These are phyloP conservation scores for Smithsoniella earleae DNA, from an alignment of 163 green algal genomes.

Conservation along the genomic window DNA sequence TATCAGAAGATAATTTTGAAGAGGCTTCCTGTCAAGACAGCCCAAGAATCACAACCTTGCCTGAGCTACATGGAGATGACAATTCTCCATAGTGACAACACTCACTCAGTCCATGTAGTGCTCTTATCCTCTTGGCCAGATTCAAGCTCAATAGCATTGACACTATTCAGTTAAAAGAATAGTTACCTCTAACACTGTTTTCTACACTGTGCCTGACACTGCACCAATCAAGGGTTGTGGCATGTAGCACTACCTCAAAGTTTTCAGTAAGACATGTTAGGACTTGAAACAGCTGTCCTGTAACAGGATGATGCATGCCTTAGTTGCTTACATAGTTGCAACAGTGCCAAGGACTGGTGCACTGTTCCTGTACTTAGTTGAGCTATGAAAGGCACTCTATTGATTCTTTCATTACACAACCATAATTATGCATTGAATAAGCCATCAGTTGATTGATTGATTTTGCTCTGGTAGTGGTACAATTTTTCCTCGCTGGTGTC, in stretches of 20 bases:
- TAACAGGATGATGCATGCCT: no score
- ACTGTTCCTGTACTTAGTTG: no score
- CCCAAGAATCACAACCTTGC: slow-evolving; percentile 5
- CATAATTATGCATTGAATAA: neutral
- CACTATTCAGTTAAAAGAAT: neutral
- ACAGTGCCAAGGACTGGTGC: no score
- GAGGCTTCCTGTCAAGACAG: neutral
- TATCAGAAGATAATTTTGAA: neutral
- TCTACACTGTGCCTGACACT: neutral
- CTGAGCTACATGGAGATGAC: neutral
- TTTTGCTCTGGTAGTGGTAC: no score
- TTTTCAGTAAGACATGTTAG: no score
- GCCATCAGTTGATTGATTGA: neutral
- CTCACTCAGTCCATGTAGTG: neutral
- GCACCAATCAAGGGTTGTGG: no score
- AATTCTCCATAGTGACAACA: neutral
- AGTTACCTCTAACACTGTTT: neutral
- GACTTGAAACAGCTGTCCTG: no score
- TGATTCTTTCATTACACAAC: neutral
- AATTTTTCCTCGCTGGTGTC: neutral
- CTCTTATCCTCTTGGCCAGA: no score
- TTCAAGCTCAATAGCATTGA: neutral
- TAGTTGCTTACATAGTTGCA: no score
- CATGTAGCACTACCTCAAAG: no score
- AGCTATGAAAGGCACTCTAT: no score